Evolutionary conservation across 768 basidiomycete species (phyloP).

Genomic region (Pisolithus orientalis): DNA sequence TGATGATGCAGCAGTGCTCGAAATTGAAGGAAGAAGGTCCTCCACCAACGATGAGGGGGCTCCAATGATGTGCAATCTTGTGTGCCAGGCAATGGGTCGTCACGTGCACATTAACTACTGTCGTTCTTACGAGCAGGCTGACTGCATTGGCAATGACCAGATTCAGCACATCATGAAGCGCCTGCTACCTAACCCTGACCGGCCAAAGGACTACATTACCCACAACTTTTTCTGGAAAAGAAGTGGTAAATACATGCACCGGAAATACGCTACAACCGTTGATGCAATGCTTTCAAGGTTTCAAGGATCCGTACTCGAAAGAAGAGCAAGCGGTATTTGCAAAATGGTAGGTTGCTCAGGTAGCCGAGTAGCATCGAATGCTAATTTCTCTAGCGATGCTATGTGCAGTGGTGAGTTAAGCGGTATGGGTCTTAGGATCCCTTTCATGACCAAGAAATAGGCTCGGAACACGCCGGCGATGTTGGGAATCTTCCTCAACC

Average conservation of each 20-base stretch:
- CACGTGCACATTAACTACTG: conserved; percentile 55
- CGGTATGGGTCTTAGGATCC: neutral
- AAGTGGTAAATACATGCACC: too few relatives aligned
- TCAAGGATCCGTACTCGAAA: conserved; percentile 57
- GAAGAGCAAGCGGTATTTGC: conserved; percentile 48
- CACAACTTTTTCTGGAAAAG: conserved; percentile 49
- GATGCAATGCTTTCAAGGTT: conserved; percentile 31
- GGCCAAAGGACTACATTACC: conserved; percentile 48
- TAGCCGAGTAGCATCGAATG: neutral
- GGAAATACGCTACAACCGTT: neutral
- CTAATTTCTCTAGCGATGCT: conserved; percentile 33
- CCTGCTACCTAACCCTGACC: conserved; percentile 39
- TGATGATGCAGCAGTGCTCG: conserved; percentile 40
- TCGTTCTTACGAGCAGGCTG: conserved; percentile 26
- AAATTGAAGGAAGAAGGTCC: conserved; percentile 48
- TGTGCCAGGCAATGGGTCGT: conserved; percentile 46
- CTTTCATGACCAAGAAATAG: conserved; percentile 21
- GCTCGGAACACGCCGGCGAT: conserved; percentile 41
- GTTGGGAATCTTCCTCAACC: conserved; percentile 34
- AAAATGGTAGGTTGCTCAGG: conserved; percentile 37
- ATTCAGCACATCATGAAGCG: conserved; percentile 36
- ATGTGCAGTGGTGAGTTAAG: conserved; percentile 41
- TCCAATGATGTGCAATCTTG: conserved; percentile 55
- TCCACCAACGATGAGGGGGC: conserved; percentile 48
- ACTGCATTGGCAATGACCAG: conserved; percentile 36